A percentile compares a stretch with the other conserved stretches of the same genome.
Conservation (phyloP, 495 filamentous ascomycete genomes). For the Xylaria bambusicola region DNA sequence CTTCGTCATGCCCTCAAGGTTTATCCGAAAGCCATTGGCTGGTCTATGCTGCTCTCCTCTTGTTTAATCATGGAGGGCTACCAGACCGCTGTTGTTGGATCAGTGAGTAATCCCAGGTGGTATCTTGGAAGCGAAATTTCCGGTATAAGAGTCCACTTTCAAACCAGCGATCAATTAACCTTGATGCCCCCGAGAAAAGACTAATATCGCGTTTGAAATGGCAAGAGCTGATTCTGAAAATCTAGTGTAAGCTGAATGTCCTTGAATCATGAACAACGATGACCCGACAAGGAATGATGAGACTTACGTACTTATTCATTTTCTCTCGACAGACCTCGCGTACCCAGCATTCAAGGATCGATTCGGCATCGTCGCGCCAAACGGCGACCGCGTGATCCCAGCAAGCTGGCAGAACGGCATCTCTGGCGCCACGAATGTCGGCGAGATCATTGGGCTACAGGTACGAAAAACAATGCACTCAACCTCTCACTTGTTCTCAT, state of each 20-base stretch:
- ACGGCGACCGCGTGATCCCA: conserved; percentile 35
- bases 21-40: conserved; percentile 48
- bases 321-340: conserved; percentile 24
- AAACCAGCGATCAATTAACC: background rate
- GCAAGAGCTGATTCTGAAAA: background rate
- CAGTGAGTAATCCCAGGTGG: conserved; percentile 21
- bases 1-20: conserved; percentile 41
- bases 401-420: conserved; percentile 43
- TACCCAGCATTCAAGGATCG: conserved; percentile 31
- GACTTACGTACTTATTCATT: background rate
- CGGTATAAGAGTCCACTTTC: no score
- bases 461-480: conserved; percentile 27
- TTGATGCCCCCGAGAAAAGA: no score
- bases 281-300: no score
- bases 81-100: conserved; percentile 40
- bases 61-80: conserved; percentile 58
- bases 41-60: conserved; percentile 53
- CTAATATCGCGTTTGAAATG: background rate
- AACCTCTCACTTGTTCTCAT: no score
- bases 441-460: conserved; percentile 41
- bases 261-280: background rate
- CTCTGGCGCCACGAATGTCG: conserved; percentile 42
- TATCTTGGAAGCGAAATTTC: background rate
- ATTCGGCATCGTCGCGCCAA: conserved; percentile 30
- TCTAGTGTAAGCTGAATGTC: background rate